Evolutionary conservation across 2,329 filamentous ascomycete species (phyloP).

Genomic region (Annulohypoxylon truncatum): DNA sequence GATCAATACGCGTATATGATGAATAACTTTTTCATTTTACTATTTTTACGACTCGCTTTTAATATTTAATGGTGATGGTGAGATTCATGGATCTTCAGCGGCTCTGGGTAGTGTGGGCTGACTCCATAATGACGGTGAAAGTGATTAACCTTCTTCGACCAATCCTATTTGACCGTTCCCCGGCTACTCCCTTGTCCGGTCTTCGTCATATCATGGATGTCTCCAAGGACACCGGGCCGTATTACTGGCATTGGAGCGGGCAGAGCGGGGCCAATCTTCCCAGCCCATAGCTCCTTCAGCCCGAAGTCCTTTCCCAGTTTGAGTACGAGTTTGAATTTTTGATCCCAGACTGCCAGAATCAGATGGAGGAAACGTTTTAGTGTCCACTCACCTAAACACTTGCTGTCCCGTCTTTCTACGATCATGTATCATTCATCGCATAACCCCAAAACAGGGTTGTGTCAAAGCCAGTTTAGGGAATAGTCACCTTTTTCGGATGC

Average conservation of each 20-base stretch:
- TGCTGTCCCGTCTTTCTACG: background rate
- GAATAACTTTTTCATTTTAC: constrained; percentile 35
- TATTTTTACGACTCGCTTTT: background rate
- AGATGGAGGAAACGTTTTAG: background rate
- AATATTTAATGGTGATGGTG: background rate
- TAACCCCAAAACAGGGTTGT: background rate
- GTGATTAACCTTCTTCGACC: background rate
- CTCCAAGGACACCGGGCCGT: background rate
- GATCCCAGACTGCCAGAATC: background rate
- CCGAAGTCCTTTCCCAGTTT: background rate
- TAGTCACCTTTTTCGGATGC: background rate
- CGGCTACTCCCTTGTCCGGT: background rate
- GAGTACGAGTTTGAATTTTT: too few species aligned
- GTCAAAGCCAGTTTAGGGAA: background rate
- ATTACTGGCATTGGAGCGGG: background rate
- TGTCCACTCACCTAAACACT: background rate
- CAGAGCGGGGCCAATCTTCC: too few species aligned
- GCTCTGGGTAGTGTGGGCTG: background rate
- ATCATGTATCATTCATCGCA: background rate
- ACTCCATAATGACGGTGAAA: constrained; percentile 1
- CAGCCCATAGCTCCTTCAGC: background rate
- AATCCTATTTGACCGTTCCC: background rate
- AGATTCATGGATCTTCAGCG: background rate
- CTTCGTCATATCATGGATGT: background rate
- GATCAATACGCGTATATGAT: constrained; percentile 44